phyloP scores from a whole-genome alignment of 2,329 filamentous ascomycete genomes.

The Tolypocladium inflatum region DNA sequence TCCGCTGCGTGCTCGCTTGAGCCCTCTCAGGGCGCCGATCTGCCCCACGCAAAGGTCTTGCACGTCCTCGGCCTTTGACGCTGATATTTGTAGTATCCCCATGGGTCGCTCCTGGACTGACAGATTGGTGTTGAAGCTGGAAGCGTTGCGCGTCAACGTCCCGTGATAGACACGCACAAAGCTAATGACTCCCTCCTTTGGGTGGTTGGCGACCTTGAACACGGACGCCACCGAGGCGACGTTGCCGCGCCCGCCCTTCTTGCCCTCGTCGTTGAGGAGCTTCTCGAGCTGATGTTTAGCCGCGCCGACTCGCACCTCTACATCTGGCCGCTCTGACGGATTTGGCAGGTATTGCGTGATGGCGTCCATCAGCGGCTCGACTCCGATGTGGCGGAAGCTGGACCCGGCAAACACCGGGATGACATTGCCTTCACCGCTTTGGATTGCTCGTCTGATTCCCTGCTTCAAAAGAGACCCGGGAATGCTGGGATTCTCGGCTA shows the following conservation, averaged over 20 bases:
- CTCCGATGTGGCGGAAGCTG: constrained; percentile 88
- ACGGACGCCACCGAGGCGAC: constrained; percentile 52
- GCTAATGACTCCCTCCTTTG: constrained; percentile 76
- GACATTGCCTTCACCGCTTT: constrained; percentile 57
- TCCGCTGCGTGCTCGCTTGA: constrained; percentile 86
- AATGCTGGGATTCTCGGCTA: constrained; percentile 70
- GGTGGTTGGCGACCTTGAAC: constrained; percentile 92
- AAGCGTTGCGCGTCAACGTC: constrained; percentile 59
- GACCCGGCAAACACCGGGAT: constrained; percentile 87
- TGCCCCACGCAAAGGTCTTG: constrained; percentile 73
- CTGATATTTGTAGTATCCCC: constrained; percentile 81
- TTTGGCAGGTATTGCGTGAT: constrained; percentile 81
- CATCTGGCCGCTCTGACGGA: constrained; percentile 69
- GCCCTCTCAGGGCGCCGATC: constrained; percentile 84
- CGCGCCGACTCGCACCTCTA: constrained; percentile 64
- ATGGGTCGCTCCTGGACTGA: constrained; percentile 70
- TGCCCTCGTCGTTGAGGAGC: constrained; percentile 28
- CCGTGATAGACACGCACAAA: constrained; percentile 92
- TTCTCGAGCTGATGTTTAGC: constrained; percentile 26
- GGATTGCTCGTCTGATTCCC: constrained; percentile 64
- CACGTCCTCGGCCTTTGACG: constrained; percentile 77
- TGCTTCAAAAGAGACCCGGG: constrained; percentile 56
- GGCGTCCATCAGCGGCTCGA: constrained; percentile 83
- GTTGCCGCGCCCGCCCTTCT: constrained; percentile 22
- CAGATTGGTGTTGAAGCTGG: constrained; percentile 82